Percentiles rank a stretch among this genome's conserved stretches.
Evolutionary conservation across 805 yeast genomes (phyloP).

Genomic region (Candida tallmaniae): DNA sequence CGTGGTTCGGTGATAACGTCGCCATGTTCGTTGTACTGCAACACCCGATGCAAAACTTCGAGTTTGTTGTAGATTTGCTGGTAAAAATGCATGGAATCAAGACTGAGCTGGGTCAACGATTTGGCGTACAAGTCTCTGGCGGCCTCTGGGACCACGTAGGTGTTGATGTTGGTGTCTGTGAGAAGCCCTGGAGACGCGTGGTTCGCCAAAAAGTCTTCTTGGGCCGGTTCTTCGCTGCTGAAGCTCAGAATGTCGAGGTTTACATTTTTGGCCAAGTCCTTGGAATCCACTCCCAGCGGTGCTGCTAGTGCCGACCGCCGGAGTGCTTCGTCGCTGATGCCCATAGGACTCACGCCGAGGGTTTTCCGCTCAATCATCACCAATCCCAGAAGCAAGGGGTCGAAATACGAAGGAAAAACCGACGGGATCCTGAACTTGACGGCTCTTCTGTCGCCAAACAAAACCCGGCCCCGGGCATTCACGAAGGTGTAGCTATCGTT

Average conservation of each 20-base stretch:
- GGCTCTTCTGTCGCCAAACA: conserved; percentile 41
- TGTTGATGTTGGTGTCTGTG: conserved; percentile 29
- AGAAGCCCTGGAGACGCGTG: conserved; percentile 33
- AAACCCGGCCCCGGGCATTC: conserved; percentile 52
- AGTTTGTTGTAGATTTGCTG: conserved; percentile 38
- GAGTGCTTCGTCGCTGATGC: conserved; percentile 28
- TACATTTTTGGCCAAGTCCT: conserved; percentile 1
- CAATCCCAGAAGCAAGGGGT: conserved; percentile 16
- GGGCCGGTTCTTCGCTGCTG: not conserved
- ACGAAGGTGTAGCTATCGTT: conserved; percentile 57
- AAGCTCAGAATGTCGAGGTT: not conserved
- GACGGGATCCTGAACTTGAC: conserved; percentile 53
- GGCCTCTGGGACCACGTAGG: conserved; percentile 30
- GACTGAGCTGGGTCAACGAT: conserved; percentile 34
- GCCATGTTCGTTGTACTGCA: conserved; percentile 38
- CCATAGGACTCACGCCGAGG: conserved; percentile 33
- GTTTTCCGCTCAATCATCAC: conserved; percentile 28
- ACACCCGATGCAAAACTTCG: conserved; percentile 41
- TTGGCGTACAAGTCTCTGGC: conserved; percentile 33
- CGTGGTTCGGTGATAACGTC: conserved; percentile 25
- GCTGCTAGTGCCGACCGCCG: conserved; percentile 19
- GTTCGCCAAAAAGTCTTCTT: conserved; percentile 26
- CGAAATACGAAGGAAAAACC: conserved; percentile 34
- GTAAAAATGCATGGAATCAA: conserved; percentile 35
- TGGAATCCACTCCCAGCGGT: conserved; percentile 15